phyloP scores from a whole-genome alignment of 2,329 filamentous ascomycete species.

The Cytospora piceicola region DNA sequence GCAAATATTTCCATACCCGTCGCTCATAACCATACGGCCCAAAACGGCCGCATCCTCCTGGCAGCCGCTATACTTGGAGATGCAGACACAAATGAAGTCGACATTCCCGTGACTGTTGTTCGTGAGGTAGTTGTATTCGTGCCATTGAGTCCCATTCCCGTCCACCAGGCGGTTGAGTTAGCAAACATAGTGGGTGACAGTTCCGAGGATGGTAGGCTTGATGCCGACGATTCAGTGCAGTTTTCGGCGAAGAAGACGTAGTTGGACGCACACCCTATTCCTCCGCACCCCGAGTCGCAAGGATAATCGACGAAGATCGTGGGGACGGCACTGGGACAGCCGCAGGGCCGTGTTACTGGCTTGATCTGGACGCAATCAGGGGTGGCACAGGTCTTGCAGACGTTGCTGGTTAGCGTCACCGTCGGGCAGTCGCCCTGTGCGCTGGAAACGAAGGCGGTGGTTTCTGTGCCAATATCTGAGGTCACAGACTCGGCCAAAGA shows the following conservation, averaged over 20 bases:
- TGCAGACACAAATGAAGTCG: conserved; percentile 8
- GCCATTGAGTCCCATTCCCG: conserved; percentile 2
- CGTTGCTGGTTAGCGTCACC: conserved; percentile 30
- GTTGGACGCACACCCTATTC: conserved; percentile 29
- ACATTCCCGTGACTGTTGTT: neutral
- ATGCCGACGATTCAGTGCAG: conserved; percentile 15
- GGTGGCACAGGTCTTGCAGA: conserved; percentile 30
- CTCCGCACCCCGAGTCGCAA: conserved; percentile 29
- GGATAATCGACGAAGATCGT: conserved; percentile 30
- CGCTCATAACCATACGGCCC: conserved; percentile 11
- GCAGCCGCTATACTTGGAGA: conserved; percentile 20
- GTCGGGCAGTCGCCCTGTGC: conserved; percentile 30
- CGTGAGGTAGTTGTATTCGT: conserved; percentile 9
- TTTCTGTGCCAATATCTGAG: conserved; percentile 6
- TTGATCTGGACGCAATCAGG: conserved; percentile 30
- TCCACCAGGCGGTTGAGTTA: conserved; percentile 16
- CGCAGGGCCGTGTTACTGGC: conserved; percentile 31
- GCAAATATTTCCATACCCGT: neutral
- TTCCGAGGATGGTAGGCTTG: neutral
- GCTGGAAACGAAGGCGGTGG: conserved; percentile 1
- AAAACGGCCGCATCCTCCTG: conserved; percentile 22
- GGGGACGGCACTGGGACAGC: conserved; percentile 29
- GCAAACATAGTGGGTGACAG: neutral
- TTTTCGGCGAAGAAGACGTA: conserved; percentile 29
- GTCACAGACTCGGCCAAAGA: conserved; percentile 1